Conservation (phyloP, 345 rosid genomes). For the Diplotaxis tenuifolia region DNA sequence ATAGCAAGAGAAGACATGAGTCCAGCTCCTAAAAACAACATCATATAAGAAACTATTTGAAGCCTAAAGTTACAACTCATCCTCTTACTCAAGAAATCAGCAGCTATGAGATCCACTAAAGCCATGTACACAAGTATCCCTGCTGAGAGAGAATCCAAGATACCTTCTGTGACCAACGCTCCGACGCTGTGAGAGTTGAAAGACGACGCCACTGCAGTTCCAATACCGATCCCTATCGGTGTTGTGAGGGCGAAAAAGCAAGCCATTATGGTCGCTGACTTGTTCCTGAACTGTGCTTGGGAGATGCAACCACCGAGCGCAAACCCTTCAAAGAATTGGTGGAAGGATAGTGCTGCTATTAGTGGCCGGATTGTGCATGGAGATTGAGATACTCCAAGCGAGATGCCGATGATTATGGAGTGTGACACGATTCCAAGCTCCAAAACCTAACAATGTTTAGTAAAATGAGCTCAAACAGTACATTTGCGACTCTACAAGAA, state of each 20-base stretch:
- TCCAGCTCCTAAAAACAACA: conserved; percentile 86
- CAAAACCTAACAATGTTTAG: conserved; percentile 50
- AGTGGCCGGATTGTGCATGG: conserved; percentile 82
- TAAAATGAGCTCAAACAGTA: background rate
- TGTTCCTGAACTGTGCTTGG: too few relatives aligned
- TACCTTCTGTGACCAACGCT: conserved; percentile 68
- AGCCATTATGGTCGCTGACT: too few relatives aligned
- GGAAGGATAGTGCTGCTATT: too few relatives aligned
- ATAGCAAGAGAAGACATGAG: conserved; percentile 78
- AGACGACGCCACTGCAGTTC: conserved; percentile 54
- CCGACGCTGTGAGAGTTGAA: conserved; percentile 59
- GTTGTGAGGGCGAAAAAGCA: conserved; percentile 80
- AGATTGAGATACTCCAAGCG: conserved; percentile 77
- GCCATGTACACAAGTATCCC: too few relatives aligned
- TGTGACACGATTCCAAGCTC: conserved; percentile 93
- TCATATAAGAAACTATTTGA: conserved; percentile 59
- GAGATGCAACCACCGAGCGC: conserved; percentile 95
- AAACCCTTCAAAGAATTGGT: conserved; percentile 93
- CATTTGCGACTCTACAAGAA: background rate
- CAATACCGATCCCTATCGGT: conserved; percentile 63
- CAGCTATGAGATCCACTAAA: too few relatives aligned
- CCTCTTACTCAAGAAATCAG: too few relatives aligned
- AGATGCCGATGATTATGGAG: conserved; percentile 83
- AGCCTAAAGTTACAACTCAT: conserved; percentile 90
- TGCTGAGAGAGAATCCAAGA: conserved; percentile 74